Conservation (phyloP, 2,329 filamentous ascomycete genomes). For the Colletotrichum sp. region DNA sequence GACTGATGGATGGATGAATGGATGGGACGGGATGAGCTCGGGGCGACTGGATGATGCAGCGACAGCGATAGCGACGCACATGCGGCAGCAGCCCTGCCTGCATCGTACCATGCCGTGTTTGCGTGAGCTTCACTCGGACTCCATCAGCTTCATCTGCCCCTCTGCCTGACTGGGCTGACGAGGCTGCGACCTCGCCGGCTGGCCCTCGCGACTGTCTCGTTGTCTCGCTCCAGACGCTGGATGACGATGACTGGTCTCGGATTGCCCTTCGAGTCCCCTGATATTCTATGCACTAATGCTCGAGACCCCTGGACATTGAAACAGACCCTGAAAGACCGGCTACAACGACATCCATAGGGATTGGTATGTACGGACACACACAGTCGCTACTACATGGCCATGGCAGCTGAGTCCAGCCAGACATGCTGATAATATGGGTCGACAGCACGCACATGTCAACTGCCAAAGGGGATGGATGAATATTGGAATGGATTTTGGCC, state of each 20-base stretch:
- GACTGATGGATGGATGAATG: background rate
- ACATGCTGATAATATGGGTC: background rate
- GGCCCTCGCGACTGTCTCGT: background rate
- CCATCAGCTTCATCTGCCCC: background rate
- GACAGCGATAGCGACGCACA: background rate
- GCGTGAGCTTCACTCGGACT: background rate
- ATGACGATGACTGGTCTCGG: slow-evolving; percentile 4
- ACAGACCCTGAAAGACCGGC: background rate
- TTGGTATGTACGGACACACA: background rate
- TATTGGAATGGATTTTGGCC: background rate
- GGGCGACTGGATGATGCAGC: background rate
- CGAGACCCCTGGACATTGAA: background rate
- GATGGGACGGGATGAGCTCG: background rate
- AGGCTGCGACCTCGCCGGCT: background rate
- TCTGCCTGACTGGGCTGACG: background rate
- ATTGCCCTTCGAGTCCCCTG: background rate
- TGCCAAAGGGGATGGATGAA: background rate
- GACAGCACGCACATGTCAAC: background rate
- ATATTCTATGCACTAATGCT: background rate
- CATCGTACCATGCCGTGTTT: background rate
- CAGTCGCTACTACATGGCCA: background rate
- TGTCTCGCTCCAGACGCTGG: background rate
- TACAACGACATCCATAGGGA: background rate
- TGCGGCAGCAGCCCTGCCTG: slow-evolving; percentile 1
- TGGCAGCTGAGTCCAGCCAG: background rate